A percentile compares a stretch with the other conserved stretches of the same genome.
phyloP scores from a whole-genome alignment of 1,284 basidiomycete genomes.

The Cutaneotrichosporon cyanovorans region DNA sequence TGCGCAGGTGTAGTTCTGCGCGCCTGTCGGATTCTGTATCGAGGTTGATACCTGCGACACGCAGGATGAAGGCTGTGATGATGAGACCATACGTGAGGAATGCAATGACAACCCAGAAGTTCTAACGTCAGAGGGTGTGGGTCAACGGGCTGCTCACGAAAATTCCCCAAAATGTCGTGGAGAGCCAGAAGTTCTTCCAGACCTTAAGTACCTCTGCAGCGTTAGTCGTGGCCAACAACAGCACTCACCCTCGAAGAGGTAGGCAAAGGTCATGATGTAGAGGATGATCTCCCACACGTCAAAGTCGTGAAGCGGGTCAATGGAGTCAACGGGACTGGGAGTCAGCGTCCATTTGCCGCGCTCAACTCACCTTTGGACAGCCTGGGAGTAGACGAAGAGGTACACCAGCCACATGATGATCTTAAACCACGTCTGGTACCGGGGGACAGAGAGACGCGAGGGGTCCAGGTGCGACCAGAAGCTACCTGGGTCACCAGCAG shows the following conservation, averaged over 20 bases:
- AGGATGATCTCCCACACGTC: constrained; percentile 71
- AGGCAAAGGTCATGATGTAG: constrained; percentile 68
- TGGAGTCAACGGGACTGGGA: constrained; percentile 28
- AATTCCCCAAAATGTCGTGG: constrained; percentile 26
- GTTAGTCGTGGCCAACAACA: background rate
- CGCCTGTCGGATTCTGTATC: constrained; percentile 44
- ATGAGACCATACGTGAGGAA: constrained; percentile 66
- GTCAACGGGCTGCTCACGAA: constrained; percentile 27
- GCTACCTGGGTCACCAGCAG: constrained; percentile 39
- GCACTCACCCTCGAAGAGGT: constrained; percentile 72
- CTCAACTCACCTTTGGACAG: constrained; percentile 51
- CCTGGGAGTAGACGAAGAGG: constrained; percentile 75
- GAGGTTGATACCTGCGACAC: constrained; percentile 56
- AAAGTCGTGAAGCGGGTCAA: constrained; percentile 47
- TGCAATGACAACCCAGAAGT: constrained; percentile 71
- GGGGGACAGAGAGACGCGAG: constrained; percentile 73
- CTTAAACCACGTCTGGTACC: constrained; percentile 50
- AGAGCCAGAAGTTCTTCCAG: constrained; percentile 49
- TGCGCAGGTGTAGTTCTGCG: constrained; percentile 53
- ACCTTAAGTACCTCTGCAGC: constrained; percentile 47
- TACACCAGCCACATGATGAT: constrained; percentile 75
- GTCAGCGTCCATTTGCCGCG: background rate
- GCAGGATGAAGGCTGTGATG: constrained; percentile 63
- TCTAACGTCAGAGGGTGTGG: constrained; percentile 3
- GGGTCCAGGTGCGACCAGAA: constrained; percentile 70